Conservation (phyloP, 2,329 filamentous ascomycete genomes). For the Trichoderma sp. region DNA sequence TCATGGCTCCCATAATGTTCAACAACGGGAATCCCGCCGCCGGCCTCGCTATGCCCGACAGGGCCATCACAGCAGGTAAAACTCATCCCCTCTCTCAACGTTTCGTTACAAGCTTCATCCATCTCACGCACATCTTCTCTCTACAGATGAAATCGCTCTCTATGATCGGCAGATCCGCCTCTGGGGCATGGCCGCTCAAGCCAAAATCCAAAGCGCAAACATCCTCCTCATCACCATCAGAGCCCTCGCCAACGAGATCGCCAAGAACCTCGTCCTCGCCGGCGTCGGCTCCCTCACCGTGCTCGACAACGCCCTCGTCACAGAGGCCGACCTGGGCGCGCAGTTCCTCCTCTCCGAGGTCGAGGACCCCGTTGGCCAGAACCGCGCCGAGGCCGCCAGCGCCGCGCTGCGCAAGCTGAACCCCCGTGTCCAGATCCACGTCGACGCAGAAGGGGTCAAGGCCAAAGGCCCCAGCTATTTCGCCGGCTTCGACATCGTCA, state of each 20-base stretch:
- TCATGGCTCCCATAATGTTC: constrained; percentile 34
- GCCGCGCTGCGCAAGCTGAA: constrained; percentile 82
- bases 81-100: background rate
- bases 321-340: constrained; percentile 74
- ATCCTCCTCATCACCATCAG: constrained; percentile 86
- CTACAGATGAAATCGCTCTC: constrained; percentile 89
- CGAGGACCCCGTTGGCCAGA: constrained; percentile 70
- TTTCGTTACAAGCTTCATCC: background rate
- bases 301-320: constrained; percentile 72
- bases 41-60: constrained; percentile 21
- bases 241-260: constrained; percentile 87
- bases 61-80: constrained; percentile 36
- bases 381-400: constrained; percentile 78
- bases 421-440: constrained; percentile 74
- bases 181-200: constrained; percentile 94
- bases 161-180: constrained; percentile 97
- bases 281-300: constrained; percentile 89
- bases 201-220: constrained; percentile 84
- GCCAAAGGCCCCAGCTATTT: constrained; percentile 73
- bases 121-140: background rate
- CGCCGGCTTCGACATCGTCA: constrained; percentile 75
- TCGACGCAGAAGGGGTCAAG: constrained; percentile 66
- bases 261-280: constrained; percentile 94
- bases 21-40: constrained; percentile 30
- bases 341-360: constrained; percentile 72